These are phyloP conservation scores for Rhizophagus sp. DNA, from an alignment of 192 early-diverging fungal species.

Conservation along the genomic window DNA sequence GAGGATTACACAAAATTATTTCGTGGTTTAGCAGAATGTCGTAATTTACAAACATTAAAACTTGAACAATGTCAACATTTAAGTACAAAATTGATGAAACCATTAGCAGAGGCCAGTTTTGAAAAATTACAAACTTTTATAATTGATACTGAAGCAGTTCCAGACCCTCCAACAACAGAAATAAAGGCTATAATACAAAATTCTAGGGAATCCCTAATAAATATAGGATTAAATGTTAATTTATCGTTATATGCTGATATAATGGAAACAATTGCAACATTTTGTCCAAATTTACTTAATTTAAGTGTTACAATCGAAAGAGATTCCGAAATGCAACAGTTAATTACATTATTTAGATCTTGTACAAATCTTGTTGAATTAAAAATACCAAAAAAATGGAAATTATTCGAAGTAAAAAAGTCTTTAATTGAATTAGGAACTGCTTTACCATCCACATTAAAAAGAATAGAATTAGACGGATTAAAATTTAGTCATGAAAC, in stretches of 20 bases:
- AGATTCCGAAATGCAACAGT: not conserved
- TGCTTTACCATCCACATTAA: not conserved
- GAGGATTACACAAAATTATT: not conserved
- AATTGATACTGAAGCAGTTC: not conserved
- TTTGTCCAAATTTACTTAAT: conserved; percentile 4
- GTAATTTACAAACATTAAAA: conserved; percentile 18
- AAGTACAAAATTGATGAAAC: conserved; percentile 11
- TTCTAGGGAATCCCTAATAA: not conserved
- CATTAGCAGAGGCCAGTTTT: not conserved
- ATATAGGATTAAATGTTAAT: not conserved
- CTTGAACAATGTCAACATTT: conserved; percentile 8
- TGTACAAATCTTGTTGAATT: conserved; percentile 8
- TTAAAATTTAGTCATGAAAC: not conserved
- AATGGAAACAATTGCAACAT: conserved; percentile 1
- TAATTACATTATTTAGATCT: conserved; percentile 5
- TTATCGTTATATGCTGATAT: conserved; percentile 1
- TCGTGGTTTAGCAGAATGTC: not conserved
- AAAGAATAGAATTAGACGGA: not conserved
- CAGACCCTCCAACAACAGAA: not conserved
- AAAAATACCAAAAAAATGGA: not conserved
- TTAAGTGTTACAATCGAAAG: conserved; percentile 5
- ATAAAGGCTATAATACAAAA: conserved; percentile 5
- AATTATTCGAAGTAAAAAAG: not conserved
- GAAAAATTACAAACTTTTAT: not conserved
- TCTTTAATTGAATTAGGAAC: conserved; percentile 1